These are phyloP conservation scores for Stachybotrys elegans DNA, from an alignment of 2,329 filamentous ascomycete genomes.

Conservation along the genomic window DNA sequence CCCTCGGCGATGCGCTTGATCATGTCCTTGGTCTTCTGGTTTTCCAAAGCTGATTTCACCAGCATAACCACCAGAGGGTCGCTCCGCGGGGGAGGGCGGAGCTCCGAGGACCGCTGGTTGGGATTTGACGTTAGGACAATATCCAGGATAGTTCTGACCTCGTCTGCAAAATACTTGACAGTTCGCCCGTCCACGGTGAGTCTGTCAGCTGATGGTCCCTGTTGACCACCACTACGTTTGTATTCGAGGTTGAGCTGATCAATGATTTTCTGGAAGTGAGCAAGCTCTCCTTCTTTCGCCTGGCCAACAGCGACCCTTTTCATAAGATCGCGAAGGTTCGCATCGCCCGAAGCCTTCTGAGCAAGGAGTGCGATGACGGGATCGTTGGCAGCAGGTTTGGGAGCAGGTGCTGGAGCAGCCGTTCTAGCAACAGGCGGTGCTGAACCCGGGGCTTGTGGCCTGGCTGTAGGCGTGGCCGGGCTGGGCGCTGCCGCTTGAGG, in stretches of 20 bases:
- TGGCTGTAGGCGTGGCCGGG: conserved; percentile 9
- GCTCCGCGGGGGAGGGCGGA: conserved; percentile 48
- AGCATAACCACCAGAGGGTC: conserved; percentile 52
- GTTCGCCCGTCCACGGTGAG: conserved; percentile 51
- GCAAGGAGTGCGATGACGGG: conserved; percentile 78
- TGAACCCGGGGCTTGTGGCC: conserved; percentile 13
- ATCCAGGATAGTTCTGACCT: conserved; percentile 51
- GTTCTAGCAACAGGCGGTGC: conserved; percentile 6
- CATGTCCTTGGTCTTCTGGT: conserved; percentile 41
- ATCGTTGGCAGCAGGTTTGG: conserved; percentile 42
- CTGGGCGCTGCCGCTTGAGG: not conserved
- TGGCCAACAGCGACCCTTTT: conserved; percentile 74
- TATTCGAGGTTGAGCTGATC: conserved; percentile 66
- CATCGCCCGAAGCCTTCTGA: conserved; percentile 68
- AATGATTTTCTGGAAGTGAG: conserved; percentile 75
- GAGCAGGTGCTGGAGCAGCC: conserved; percentile 11
- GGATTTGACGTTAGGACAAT: conserved; percentile 57
- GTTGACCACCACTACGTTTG: conserved; percentile 43
- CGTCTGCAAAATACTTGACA: conserved; percentile 56
- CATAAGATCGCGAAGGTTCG: conserved; percentile 72
- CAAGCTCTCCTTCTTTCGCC: conserved; percentile 65
- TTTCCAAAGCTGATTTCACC: conserved; percentile 53
- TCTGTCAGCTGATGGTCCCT: conserved; percentile 49
- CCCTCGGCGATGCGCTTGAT: conserved; percentile 50
- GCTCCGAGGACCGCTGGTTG: conserved; percentile 46